Percentiles rank a stretch among this genome's conserved stretches.
Conservation (phyloP, 306 rosid species). For the Mucuna pruriens region DNA sequence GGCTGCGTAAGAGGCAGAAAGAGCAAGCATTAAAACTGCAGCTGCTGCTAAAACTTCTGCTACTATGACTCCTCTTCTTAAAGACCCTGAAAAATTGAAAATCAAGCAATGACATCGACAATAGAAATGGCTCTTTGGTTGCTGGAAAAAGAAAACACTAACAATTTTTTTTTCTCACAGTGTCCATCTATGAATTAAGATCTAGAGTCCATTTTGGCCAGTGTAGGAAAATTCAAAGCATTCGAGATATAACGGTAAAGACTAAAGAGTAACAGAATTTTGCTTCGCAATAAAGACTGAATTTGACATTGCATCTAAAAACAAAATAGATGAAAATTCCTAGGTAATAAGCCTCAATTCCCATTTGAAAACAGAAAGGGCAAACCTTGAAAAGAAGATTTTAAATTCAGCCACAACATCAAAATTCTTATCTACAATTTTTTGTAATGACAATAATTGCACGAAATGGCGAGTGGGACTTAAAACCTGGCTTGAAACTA, state of each 20-base stretch:
- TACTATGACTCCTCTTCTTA: slow-evolving; percentile 49
- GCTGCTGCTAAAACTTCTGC: slow-evolving; percentile 61
- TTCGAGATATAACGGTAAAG: neutral
- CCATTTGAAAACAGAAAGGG: neutral
- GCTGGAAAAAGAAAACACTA: slow-evolving; percentile 2
- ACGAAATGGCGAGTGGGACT: neutral
- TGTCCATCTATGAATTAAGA: slow-evolving; percentile 2
- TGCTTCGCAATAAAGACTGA: neutral
- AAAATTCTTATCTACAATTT: neutral
- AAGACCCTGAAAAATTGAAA: slow-evolving; percentile 50
- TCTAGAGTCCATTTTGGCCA: neutral
- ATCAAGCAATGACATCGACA: neutral
- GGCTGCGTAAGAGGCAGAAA: slow-evolving; percentile 59
- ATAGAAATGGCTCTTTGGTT: slow-evolving; percentile 11
- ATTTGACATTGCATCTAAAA: neutral
- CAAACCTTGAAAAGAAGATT: neutral
- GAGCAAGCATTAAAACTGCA: slow-evolving; percentile 60
- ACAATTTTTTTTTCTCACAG: neutral
- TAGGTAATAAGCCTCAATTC: too few species aligned
- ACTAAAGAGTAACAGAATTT: neutral
- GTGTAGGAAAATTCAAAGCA: neutral
- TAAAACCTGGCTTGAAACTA: neutral
- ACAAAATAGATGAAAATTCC: neutral
- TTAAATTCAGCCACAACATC: neutral
- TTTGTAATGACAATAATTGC: neutral